These are phyloP conservation scores for Solanum bulbocastanum DNA, from an alignment of 257 asterid species.

Conservation along the genomic window DNA sequence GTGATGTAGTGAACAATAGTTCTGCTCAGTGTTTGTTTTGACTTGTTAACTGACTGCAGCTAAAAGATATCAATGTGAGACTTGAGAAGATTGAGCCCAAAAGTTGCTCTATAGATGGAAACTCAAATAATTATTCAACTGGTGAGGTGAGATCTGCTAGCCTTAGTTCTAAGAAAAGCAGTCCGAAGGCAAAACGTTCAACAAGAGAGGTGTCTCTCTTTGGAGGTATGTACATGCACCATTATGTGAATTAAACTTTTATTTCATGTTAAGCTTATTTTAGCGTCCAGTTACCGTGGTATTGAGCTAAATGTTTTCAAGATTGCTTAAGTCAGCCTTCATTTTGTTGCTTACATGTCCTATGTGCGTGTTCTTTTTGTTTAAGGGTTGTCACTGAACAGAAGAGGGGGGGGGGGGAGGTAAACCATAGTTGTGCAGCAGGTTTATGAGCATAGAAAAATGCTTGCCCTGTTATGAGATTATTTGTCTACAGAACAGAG, in stretches of 20 bases:
- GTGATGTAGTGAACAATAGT: neutral
- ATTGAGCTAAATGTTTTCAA: neutral
- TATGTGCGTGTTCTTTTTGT: neutral
- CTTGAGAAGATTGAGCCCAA: constrained; percentile 90
- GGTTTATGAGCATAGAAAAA: neutral
- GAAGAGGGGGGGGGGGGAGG: neutral
- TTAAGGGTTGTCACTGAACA: neutral
- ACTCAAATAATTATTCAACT: constrained; percentile 41
- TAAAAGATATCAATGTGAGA: constrained; percentile 80
- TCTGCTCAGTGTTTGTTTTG: constrained; percentile 5
- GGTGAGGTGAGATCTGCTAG: constrained; percentile 47
- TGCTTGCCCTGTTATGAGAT: neutral
- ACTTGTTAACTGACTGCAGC: constrained; percentile 43
- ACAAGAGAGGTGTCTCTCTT: constrained; percentile 78
- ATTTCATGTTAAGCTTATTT: neutral
- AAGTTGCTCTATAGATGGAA: constrained; percentile 55
- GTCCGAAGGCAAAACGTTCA: constrained; percentile 78
- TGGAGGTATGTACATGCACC: constrained; percentile 63
- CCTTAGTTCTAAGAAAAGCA: constrained; percentile 61
- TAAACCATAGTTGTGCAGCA: neutral
- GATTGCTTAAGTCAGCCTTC: neutral
- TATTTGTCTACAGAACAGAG: neutral
- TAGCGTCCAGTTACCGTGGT: neutral
- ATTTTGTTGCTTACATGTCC: neutral
- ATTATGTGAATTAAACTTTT: neutral